Percentiles rank a stretch among this genome's conserved stretches.
These are phyloP conservation scores for Colletotrichum sidae DNA, from an alignment of 2,329 filamentous ascomycete species.

Conservation along the genomic window DNA sequence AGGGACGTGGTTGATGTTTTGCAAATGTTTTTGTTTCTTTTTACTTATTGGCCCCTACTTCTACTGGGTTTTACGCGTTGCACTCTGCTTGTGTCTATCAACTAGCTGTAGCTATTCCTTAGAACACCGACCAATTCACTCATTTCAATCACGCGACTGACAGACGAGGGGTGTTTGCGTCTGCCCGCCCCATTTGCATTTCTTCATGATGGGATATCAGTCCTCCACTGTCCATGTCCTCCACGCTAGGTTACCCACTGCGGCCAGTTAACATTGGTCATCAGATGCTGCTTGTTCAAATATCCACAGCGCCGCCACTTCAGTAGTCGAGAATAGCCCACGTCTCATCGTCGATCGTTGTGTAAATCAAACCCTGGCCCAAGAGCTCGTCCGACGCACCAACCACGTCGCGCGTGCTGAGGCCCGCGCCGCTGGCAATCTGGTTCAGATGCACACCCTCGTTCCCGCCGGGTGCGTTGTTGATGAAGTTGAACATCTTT, in stretches of 20 bases:
- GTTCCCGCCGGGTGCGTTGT: conserved; percentile 75
- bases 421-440: conserved; percentile 73
- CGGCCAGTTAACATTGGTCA: too few relatives aligned
- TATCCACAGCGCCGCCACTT: not conserved
- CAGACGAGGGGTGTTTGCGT: not conserved
- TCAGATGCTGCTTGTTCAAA: too few relatives aligned
- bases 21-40: conserved; percentile 6
- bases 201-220: conserved; percentile 6
- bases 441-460: conserved; percentile 87
- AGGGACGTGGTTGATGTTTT: conserved; percentile 5
- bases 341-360: conserved; percentile 92
- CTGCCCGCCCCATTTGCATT: not conserved
- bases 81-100: conserved; percentile 29
- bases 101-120: conserved; percentile 38
- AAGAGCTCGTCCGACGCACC: conserved; percentile 86
- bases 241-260: too few relatives aligned
- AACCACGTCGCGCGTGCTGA: conserved; percentile 78
- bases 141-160: conserved; percentile 29
- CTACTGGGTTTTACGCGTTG: not conserved
- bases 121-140: conserved; percentile 29
- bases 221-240: not conserved
- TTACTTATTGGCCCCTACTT: not conserved
- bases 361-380: conserved; percentile 81
- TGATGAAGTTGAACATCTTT: conserved; percentile 79
- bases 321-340: conserved; percentile 85